phyloP scores from a whole-genome alignment of 2,329 filamentous ascomycete species.

The Zasmidium citrigriseum region DNA sequence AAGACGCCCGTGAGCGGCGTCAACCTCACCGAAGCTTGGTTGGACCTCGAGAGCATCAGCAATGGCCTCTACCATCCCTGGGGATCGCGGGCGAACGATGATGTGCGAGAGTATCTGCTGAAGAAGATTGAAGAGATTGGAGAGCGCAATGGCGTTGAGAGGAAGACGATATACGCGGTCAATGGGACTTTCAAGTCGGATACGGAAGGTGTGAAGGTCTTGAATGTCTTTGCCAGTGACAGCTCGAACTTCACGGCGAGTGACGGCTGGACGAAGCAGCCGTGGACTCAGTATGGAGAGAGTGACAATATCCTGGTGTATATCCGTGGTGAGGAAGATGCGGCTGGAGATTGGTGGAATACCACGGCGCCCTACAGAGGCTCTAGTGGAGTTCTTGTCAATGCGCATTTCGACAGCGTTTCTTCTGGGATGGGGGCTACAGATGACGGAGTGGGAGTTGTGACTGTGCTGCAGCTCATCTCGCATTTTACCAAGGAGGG shows the following conservation, averaged over 20 bases:
- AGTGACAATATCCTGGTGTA: conserved; percentile 91
- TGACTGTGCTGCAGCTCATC: conserved; percentile 82
- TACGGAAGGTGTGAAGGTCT: conserved; percentile 13
- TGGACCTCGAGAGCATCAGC: conserved; percentile 75
- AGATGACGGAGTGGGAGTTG: conserved; percentile 87
- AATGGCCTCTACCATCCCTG: conserved; percentile 69
- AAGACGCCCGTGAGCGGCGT: conserved; percentile 61
- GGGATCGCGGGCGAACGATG: conserved; percentile 69
- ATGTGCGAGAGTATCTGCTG: conserved; percentile 75
- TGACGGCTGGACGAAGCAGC: conserved; percentile 25
- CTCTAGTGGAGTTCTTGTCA: conserved; percentile 78
- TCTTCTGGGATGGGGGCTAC: conserved; percentile 91
- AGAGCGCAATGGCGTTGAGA: conserved; percentile 58
- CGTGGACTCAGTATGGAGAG: conserved; percentile 73
- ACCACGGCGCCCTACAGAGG: conserved; percentile 42
- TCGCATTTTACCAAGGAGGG: conserved; percentile 74
- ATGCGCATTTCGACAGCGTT: conserved; percentile 93
- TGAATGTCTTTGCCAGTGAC: conserved; percentile 75
- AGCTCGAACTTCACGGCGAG: conserved; percentile 72
- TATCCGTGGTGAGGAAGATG: conserved; percentile 75
- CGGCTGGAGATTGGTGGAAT: conserved; percentile 72
- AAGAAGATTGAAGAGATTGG: conserved; percentile 70
- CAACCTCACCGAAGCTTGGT: conserved; percentile 84
- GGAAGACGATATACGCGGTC: conserved; percentile 29
- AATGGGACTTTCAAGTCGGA: conserved; percentile 36